Base-by-base conservation (phyloP, 352 stramenopile genomes). In the Phytophthora colocasiae region DNA sequence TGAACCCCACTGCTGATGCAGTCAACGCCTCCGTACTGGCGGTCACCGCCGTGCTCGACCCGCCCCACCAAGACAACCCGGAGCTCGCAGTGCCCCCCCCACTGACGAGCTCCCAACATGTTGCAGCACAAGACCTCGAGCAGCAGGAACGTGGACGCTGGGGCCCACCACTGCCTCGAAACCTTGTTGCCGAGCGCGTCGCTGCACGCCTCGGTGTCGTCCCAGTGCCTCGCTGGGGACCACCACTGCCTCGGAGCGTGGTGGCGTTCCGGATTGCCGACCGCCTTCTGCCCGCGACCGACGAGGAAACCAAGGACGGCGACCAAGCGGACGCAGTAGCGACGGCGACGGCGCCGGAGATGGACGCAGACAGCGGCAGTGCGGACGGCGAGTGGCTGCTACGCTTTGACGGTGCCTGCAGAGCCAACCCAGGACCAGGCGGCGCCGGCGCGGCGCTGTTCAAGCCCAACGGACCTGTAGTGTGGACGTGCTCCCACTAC, bases 1-100 rank as follows among this genome's bases (percentile, higher is more conserved):
- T 11, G 15, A 61, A 31, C 53, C 43, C 2, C 53, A 53, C 53
- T 46, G 3, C 36, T n/a, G 36, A 7, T n/a, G 36, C 2, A 41
- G 36, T n/a, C 36, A 41, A 6, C 36, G 9, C 36, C 36, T 17
- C 36, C 36, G 36, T 15, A 1, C 4, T 0, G 8, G 31, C 31
- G 27, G 27, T 1, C 31, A 34, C 31, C 31, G 31, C 31, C 31
- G 10, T 3, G 6, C 27, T 7, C 27, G 27, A 31, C 27, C 6
- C 8, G 0, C 31, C 31, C 31, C 31, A 2, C 31, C 31, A 34
- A 34, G 31, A 34, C 31, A 3, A 7, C 8, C 0, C 31, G 31
- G 31, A 34, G 31, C 31, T 34, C 8, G 31, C 31, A 34, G 31
- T 1, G 31, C 3, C 29, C 29, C 29, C 29, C 29, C 29, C 29